Percentiles rank a stretch among this genome's conserved stretches.
Conservation (phyloP, 352 stramenopile genomes). For the Globisporangium sylvaticum region DNA sequence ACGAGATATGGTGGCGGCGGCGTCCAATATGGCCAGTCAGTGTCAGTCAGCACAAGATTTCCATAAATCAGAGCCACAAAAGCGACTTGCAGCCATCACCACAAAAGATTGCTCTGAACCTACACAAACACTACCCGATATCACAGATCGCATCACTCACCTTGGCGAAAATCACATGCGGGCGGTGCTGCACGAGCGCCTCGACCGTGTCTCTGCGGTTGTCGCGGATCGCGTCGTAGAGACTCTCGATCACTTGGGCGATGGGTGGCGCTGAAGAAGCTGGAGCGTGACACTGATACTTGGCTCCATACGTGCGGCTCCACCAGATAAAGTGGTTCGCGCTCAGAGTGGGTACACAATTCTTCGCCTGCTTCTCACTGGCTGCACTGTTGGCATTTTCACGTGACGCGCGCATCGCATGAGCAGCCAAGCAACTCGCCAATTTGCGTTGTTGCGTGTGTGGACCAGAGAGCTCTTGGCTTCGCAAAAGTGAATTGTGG, state of each 20-base stretch:
- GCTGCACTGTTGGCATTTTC: not conserved
- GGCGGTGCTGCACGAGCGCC: constrained; percentile 20
- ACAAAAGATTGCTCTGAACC: not conserved
- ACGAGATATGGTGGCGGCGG: not conserved
- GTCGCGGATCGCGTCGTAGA: constrained; percentile 37
- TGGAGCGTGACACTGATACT: constrained; percentile 4
- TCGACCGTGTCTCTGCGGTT: constrained; percentile 29
- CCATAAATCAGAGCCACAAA: not conserved
- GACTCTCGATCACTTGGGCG: constrained; percentile 1
- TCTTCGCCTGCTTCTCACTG: not conserved
- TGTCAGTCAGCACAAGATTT: not conserved
- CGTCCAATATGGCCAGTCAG: not conserved
- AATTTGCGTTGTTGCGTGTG: not conserved
- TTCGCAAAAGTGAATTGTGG: not conserved
- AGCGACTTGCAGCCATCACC: not conserved
- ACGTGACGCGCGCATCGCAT: not conserved
- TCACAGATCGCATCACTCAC: constrained; percentile 16
- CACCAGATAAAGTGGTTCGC: constrained; percentile 21
- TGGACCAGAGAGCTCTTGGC: not conserved
- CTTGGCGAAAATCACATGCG: constrained; percentile 37
- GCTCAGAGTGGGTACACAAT: constrained; percentile 13
- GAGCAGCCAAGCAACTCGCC: not conserved
- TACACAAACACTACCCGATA: not conserved
- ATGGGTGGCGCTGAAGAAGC: not conserved
- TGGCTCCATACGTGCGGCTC: constrained; percentile 19